Evolutionary conservation across 352 stramenopile genomes (phyloP).

Genomic region (Pythium periplocum): DNA sequence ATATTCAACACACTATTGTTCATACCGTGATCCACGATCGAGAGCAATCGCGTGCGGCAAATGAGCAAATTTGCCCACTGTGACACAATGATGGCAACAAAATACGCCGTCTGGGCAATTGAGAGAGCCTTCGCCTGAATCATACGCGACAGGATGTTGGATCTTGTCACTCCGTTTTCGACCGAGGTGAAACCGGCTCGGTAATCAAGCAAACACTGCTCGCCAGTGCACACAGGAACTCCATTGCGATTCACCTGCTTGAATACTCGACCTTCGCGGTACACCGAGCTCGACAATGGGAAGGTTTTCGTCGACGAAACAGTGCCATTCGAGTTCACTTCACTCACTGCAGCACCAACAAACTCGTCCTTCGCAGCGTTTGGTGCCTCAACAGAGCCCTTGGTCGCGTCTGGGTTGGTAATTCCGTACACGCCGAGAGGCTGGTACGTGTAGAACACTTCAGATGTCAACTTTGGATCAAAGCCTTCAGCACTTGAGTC

Average conservation of each 20-base stretch:
- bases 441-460: slow-evolving; percentile 50
- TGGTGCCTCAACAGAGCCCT: slow-evolving; percentile 20
- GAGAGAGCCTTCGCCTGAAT: slow-evolving; percentile 61
- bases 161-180: slow-evolving; percentile 15
- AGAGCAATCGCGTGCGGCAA: slow-evolving; percentile 85
- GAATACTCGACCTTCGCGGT: slow-evolving; percentile 13
- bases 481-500: slow-evolving; percentile 31
- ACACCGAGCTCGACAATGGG: slow-evolving; percentile 12
- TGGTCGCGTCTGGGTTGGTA: slow-evolving; percentile 15
- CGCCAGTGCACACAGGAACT: slow-evolving; percentile 16
- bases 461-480: slow-evolving; percentile 25
- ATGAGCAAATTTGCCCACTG: slow-evolving; percentile 86
- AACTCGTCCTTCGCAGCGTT: slow-evolving; percentile 19
- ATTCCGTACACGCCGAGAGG: slow-evolving; percentile 49
- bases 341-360: slow-evolving; percentile 10
- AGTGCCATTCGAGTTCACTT: slow-evolving; percentile 16
- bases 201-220: slow-evolving; percentile 41
- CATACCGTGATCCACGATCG: slow-evolving; percentile 83
- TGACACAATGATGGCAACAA: slow-evolving; percentile 69
- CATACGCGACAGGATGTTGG: slow-evolving; percentile 81
- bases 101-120: slow-evolving; percentile 78
- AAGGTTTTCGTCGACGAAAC: slow-evolving; percentile 20
- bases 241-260: slow-evolving; percentile 13
- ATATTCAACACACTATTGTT: slow-evolving; percentile 86
- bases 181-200: slow-evolving; percentile 32